Percentiles rank a stretch among this genome's conserved stretches.
These are phyloP conservation scores for Sarocladium oryzae DNA, from an alignment of 2,329 filamentous ascomycete genomes.

Conservation along the genomic window DNA sequence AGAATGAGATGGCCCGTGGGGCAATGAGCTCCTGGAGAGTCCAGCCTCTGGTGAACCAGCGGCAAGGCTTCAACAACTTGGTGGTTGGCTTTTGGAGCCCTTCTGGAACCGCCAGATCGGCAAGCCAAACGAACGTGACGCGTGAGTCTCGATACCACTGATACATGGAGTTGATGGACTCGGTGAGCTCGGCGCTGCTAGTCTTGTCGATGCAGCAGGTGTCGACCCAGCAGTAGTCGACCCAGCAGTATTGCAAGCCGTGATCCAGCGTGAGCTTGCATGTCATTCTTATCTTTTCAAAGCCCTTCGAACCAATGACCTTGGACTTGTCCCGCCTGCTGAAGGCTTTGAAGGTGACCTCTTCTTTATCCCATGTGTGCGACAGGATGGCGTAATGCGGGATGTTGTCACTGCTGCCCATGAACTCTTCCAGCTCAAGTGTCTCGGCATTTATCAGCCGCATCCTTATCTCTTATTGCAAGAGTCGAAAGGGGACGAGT, in stretches of 20 bases:
- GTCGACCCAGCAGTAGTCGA: constrained; percentile 22
- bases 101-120: no score
- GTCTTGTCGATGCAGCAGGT: constrained; percentile 22
- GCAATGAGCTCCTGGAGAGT: no score
- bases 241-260: constrained; percentile 17
- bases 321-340: no score
- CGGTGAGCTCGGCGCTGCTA: constrained; percentile 21
- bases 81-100: no score
- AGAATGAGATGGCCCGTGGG: no score
- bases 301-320: no score
- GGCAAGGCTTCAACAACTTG: no score
- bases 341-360: no score
- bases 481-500: no score
- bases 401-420: constrained; percentile 9
- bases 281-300: no score
- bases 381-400: constrained; percentile 13
- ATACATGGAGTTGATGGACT: constrained; percentile 22
- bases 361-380: constrained; percentile 12
- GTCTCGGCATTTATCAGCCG: constrained; percentile 16
- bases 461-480: constrained; percentile 11
- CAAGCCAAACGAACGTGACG: no score
- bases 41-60: no score
- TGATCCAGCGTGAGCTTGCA: neutral
- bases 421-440: constrained; percentile 12
- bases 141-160: constrained; percentile 19